A percentile compares a stretch with the other conserved stretches of the same genome.
These are phyloP conservation scores for Claviceps pazoutovae DNA, from an alignment of 2,329 filamentous ascomycete species.

Conservation along the genomic window DNA sequence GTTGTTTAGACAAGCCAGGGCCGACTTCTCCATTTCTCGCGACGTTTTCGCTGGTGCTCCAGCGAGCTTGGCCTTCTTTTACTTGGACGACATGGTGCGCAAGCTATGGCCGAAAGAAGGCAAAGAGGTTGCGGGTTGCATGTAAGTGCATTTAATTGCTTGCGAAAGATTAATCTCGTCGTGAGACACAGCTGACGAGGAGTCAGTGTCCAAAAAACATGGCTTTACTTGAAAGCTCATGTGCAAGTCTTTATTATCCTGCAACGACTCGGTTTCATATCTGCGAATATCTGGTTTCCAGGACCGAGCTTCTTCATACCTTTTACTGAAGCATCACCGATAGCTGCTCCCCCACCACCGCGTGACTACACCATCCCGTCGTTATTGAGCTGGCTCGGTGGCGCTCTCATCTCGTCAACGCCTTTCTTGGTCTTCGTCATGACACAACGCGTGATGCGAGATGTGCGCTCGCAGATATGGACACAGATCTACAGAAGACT, in stretches of 20 bases:
- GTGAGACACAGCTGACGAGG: slow-evolving; percentile 5
- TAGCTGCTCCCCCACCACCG: slow-evolving; percentile 30
- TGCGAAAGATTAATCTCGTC: too few species aligned
- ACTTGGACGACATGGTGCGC: slow-evolving; percentile 15
- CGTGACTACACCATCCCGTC: slow-evolving; percentile 23
- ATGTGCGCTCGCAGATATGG: slow-evolving; percentile 24
- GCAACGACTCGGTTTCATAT: slow-evolving; percentile 35
- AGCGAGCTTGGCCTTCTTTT: slow-evolving; percentile 15
- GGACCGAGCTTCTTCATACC: slow-evolving; percentile 37
- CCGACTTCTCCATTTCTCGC: slow-evolving; percentile 16
- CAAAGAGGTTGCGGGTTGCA: slow-evolving; percentile 10
- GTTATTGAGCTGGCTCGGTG: slow-evolving; percentile 29
- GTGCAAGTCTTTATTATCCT: slow-evolving; percentile 38
- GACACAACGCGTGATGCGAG: slow-evolving; percentile 24
- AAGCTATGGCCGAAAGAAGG: slow-evolving; percentile 13
- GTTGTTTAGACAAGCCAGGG: slow-evolving; percentile 19
- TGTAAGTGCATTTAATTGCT: slow-evolving; percentile 12
- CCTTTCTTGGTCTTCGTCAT: slow-evolving; percentile 35
- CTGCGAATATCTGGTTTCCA: slow-evolving; percentile 28
- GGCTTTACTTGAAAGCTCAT: slow-evolving; percentile 33
- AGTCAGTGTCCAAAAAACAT: slow-evolving; percentile 17
- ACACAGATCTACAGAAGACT: slow-evolving; percentile 24
- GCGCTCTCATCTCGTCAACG: slow-evolving; percentile 26
- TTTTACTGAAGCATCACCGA: slow-evolving; percentile 36
- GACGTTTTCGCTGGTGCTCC: slow-evolving; percentile 21